Base-by-base conservation (phyloP, 163 green algal species). In the Scenedesmus sp. region DNA sequence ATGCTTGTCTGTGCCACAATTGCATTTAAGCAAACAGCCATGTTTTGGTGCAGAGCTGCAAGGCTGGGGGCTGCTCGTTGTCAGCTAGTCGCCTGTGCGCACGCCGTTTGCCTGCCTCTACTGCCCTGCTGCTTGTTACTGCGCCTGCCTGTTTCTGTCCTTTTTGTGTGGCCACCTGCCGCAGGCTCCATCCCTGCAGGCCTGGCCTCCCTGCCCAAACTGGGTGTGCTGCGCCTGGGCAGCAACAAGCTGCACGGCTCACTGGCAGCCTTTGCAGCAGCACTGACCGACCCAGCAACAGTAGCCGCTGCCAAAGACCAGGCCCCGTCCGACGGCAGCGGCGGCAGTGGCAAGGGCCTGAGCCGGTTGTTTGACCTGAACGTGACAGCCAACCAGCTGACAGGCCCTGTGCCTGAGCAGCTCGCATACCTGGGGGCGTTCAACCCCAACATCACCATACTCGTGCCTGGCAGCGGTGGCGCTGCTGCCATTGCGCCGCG, bases 331-430 rank as follows among this genome's bases (percentile, higher is more conserved):
- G 44, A 13, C 33, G 9, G 37, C 30, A 46, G 33, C 33, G 33
- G 40, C 76, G 35, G 24, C 76, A 35, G 40, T 18, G 44, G 2
- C 76, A 56, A 53, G 40, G 73, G 43, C 22, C 40, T 72, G 40
- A 90, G 70, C 85, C 33, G 59, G 22, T 26, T 90, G 44, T 90
- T 90, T 87, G 87, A 91, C 42, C 35, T 91, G 22, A 87, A 91
- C 30, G 44, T 91, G 22, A 81, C 40, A 2, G 9, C 10, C 87
- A 91, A 91, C 18, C 43, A 84, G 40, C 73, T 90, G 73, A 79
- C 72, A 24, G 86, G 86, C 3, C 22, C 72, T n/a, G 86, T 87
- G 40, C 87, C 87, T 35, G 76, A 81, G 2, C 12, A 26, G 30
- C 76, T 91, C 16, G 15, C 12, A 10, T 72, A n/a, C 16, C 53